Conservation (phyloP, 345 rosid species). For the Gossypium anomalum region DNA sequence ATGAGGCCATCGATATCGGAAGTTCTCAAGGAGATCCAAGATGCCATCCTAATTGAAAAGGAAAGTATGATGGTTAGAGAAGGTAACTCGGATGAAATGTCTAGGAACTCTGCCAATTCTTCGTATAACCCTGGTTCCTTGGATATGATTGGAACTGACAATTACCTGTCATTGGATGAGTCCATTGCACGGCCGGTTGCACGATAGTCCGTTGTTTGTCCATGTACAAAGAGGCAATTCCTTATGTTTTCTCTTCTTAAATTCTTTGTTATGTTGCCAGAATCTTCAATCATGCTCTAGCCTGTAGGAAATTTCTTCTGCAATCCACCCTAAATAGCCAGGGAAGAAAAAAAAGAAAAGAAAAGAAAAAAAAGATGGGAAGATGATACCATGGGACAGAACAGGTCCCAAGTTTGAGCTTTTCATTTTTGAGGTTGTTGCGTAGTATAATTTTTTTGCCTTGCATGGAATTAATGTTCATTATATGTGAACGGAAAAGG, state of each 20-base stretch:
- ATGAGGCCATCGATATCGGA: conserved; percentile 93
- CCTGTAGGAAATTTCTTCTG: not conserved
- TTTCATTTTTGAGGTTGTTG: conserved; percentile 6
- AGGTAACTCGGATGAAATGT: conserved; percentile 72
- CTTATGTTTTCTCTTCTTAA: not conserved
- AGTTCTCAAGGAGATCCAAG: conserved; percentile 93
- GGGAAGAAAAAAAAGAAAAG: not conserved
- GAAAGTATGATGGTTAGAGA: conserved; percentile 48
- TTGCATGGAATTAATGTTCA: not conserved
- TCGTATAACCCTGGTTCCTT: conserved; percentile 49
- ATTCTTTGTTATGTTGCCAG: not conserved
- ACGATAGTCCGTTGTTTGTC: conserved; percentile 38
- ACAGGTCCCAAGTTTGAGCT: conserved; percentile 1
- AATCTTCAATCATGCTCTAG: conserved; percentile 1
- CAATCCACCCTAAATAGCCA: not conserved
- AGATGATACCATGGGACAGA: not conserved
- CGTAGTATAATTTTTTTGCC: not conserved
- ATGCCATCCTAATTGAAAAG: conserved; percentile 74
- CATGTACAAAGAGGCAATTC: conserved; percentile 20
- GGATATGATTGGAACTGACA: conserved; percentile 52
- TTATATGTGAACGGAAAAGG: not conserved
- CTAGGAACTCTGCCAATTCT: conserved; percentile 63
- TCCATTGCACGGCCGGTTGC: conserved; percentile 60
- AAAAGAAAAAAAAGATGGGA: not conserved
- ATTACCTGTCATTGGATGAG: conserved; percentile 54